Base-by-base conservation (phyloP, 352 stramenopile species). In the Phytophthora tentaculata region DNA sequence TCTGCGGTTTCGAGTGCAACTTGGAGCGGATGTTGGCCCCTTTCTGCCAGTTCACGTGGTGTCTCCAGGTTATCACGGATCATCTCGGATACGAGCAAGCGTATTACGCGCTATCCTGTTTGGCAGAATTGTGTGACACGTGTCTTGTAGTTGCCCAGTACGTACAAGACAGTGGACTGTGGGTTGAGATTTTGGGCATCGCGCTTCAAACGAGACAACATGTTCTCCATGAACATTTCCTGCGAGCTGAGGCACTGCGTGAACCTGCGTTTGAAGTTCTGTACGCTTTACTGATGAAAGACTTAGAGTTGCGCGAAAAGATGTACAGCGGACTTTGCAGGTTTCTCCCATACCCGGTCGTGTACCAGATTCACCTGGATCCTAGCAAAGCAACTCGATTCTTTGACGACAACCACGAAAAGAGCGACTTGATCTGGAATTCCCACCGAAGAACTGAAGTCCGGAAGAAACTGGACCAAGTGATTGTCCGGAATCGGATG, bases 351-450 rank as follows among this genome's bases (percentile, higher is more conserved):
- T 93, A 95, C 41, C 84, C 86, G 5, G 77, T 95, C 48, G 84
- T 95, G 23, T 95, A 93, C 54, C 84, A 93, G 73, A 88, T 95
- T 55, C 84, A 95, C 49, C 55, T 93, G 44, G 84, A 95, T 60
- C 86, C 85, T 8, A 90, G 71, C 61, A 85, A 88, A 35, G 81
- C 86, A 13, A 70, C 74, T 7, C 74, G 88, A 47, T 93, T 93
- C 57, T 95, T 95, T 32, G 86, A 95, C 28, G 86, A 92, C 66
- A 90, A 92, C 56, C 84, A 93, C 55, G 83, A 93, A 9, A 95
- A 93, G 56, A 91, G 83, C 22, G 86, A 95, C 23, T 73, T 95
- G 41, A 89, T 95, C 43, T 95, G 86, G 86, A 92, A 95, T 63
- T 92, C 84, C 14, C 78, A 90, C 52, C 87, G 71, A 69, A 70